These are phyloP conservation scores for Kalmanozyma brasiliensis DNA, from an alignment of 1,284 basidiomycete species.

Conservation along the genomic window DNA sequence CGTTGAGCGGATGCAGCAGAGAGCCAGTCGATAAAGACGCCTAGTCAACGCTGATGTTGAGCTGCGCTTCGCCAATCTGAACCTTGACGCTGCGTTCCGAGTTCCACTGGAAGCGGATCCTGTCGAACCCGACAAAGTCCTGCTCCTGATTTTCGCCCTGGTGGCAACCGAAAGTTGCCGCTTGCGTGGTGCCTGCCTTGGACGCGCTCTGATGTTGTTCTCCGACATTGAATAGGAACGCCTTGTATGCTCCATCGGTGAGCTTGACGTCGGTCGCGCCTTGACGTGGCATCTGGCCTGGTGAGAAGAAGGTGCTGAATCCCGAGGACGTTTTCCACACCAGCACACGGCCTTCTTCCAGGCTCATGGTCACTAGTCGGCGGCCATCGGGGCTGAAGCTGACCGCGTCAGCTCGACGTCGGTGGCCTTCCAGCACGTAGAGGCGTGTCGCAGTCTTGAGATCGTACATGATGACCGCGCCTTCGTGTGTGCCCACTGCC, in stretches of 20 bases:
- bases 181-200: no score
- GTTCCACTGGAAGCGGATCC: conserved; percentile 58
- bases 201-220: conserved; percentile 13
- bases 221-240: conserved; percentile 59
- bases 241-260: conserved; percentile 62
- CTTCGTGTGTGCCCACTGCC: conserved; percentile 92
- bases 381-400: conserved; percentile 90
- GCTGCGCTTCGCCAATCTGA: conserved; percentile 54
- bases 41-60: conserved; percentile 57
- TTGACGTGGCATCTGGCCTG: conserved; percentile 90
- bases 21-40: no score
- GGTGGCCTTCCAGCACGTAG: conserved; percentile 91
- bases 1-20: no score
- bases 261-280: conserved; percentile 73
- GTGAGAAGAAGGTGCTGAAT: conserved; percentile 85
- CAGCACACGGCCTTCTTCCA: conserved; percentile 76
- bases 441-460: conserved; percentile 93
- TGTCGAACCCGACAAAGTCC: conserved; percentile 32
- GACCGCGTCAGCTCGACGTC: conserved; percentile 35
- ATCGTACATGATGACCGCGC: conserved; percentile 87
- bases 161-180: no score
- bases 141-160: conserved; percentile 17
- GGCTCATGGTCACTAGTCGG: conserved; percentile 84
- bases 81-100: conserved; percentile 54
- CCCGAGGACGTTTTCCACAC: conserved; percentile 69